Evolutionary conservation across 148 eudicot genomes (phyloP), one percentile per base, ranked within the genome.

Genomic region (Vaccinium myrtillus): DNA sequence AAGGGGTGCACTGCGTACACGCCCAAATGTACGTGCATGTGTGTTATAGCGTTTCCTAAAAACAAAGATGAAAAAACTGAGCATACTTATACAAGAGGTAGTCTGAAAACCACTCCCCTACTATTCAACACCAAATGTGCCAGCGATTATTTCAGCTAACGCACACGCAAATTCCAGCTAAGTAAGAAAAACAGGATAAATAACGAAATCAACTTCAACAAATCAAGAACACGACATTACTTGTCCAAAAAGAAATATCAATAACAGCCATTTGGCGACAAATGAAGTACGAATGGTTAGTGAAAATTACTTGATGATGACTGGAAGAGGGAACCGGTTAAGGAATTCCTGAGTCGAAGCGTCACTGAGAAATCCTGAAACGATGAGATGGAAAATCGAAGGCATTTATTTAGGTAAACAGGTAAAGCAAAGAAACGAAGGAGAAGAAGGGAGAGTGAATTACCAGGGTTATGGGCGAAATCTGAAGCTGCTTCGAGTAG

Each of bases 261-360:
- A 43, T 25, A 67, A 67, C 36, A 12, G 36, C 36, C 11, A 25
- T 67, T 61, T 59, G 25, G 65, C 65, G 2, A 19, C 65, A 19
- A 23, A 65, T 65, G 71, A 65, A n/a, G 73, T 0, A 25, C 6
- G 39, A 36, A 27, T 67, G 6, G 50, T 18, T 23, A 1, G 50
- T 63, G 74, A 84, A 75, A n/a, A 7, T 84, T 87, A 94, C 98
- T 86, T 89, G 58, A 96, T 91, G 87, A 96, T 90, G 76, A 91
- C 90, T 9, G 95, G 97, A 54, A 96, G 97, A 43, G 99, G 98
- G 76, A 91, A 94, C 32, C 92, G 94, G 78, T 81, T 75, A 23
- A 96, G 95, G 84, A 96, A 94, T 1, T 91, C 94, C 77, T 89
- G 91, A 0, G 90, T 88, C 19, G 98, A 88, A 53, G 85, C 86